These are phyloP conservation scores for Zanthoxylum bungeanum DNA, from an alignment of 345 rosid genomes.

Conservation along the genomic window DNA sequence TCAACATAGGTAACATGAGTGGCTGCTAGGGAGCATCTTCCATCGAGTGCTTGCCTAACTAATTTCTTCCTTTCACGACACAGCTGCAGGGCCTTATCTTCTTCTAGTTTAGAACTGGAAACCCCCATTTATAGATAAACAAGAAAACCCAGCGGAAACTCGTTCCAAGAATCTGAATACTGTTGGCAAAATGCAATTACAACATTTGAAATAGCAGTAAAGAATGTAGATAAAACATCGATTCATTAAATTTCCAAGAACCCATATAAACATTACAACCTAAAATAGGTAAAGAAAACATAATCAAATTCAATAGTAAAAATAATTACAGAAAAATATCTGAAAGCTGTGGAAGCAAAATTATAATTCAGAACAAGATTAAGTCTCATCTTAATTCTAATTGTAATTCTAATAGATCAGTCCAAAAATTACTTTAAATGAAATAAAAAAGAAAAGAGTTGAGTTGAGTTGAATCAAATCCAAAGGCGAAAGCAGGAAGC, in stretches of 20 bases:
- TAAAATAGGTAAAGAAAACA: not conserved
- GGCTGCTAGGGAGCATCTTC: conserved; percentile 78
- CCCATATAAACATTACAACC: too few relatives aligned
- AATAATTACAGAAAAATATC: not conserved
- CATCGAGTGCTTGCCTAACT: conserved; percentile 89
- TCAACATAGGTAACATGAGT: conserved; percentile 73
- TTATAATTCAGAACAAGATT: not conserved
- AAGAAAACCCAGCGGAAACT: too few relatives aligned
- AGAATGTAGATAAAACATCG: too few relatives aligned
- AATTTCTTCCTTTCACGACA: conserved; percentile 88
- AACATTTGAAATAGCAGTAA: not conserved
- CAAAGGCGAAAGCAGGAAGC: not conserved
- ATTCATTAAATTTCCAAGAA: not conserved
- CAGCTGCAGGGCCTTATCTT: conserved; percentile 81
- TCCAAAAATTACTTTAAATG: too few relatives aligned
- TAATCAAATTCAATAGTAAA: not conserved
- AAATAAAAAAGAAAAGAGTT: not conserved
- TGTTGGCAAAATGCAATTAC: not conserved
- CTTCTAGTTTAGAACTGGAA: conserved; percentile 65
- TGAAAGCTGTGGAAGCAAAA: not conserved
- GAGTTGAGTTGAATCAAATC: not conserved
- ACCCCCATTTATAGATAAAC: too few relatives aligned
- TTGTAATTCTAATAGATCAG: too few relatives aligned
- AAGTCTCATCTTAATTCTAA: not conserved
- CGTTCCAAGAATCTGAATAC: not conserved